Evolutionary conservation across 495 filamentous ascomycete genomes (phyloP).

Genomic region (Diplogelasinospora grovesii): DNA sequence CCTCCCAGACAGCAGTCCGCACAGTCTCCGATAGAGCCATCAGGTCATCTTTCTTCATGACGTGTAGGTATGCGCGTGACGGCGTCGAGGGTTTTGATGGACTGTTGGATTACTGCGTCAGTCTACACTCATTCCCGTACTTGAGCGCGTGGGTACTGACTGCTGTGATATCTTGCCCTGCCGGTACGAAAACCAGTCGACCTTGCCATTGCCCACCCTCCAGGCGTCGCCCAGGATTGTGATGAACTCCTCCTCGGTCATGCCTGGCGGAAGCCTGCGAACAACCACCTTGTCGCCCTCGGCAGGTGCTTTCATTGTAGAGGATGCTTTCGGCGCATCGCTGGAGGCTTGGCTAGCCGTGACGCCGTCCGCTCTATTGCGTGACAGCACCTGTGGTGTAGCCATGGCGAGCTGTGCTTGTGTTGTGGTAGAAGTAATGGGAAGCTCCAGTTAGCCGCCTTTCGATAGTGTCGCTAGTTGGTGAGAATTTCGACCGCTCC

Average conservation of each 20-base stretch:
- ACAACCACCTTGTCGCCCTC: conserved; percentile 79
- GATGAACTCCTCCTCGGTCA: conserved; percentile 76
- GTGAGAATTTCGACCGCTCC: background rate
- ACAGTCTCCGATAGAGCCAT: conserved; percentile 58
- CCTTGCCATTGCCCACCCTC: conserved; percentile 68
- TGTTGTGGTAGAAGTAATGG: background rate
- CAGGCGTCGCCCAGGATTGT: conserved; percentile 72
- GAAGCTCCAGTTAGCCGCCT: too few relatives aligned
- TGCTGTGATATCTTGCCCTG: conserved; percentile 84
- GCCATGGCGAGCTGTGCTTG: conserved; percentile 18
- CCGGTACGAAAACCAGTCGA: conserved; percentile 75
- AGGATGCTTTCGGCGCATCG: conserved; percentile 44
- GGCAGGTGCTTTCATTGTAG: conserved; percentile 51
- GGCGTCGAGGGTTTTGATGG: conserved; percentile 71
- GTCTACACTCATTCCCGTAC: conserved; percentile 4
- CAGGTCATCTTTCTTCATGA: conserved; percentile 55
- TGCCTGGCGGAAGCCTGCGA: conserved; percentile 74
- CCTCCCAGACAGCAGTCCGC: conserved; percentile 58
- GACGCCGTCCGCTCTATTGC: conserved; percentile 27
- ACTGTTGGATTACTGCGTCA: conserved; percentile 36
- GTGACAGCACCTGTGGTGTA: conserved; percentile 29
- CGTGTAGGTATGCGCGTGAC: conserved; percentile 70
- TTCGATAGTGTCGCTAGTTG: background rate
- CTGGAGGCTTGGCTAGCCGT: conserved; percentile 22
- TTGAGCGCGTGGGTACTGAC: conserved; percentile 41